Evolutionary conservation across 768 basidiomycete genomes (phyloP).

Genomic region (Calvatia gigantea): DNA sequence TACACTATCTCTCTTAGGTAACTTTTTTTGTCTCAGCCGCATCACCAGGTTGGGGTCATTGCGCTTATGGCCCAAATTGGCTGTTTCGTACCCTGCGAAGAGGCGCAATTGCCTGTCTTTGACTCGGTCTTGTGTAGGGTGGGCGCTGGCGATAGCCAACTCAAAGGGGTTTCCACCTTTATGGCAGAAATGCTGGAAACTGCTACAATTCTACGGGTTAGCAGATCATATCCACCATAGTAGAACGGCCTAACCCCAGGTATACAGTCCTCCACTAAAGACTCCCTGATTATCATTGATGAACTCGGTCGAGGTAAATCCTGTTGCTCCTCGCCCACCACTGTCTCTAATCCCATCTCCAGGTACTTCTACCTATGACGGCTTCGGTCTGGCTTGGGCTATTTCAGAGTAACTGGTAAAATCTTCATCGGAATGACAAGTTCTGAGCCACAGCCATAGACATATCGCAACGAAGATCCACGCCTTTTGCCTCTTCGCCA

Average conservation of each 20-base stretch:
- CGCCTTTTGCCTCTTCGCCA: slow-evolving; percentile 94
- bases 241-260: not conserved
- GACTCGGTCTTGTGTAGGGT: slow-evolving; percentile 95
- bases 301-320: slow-evolving; percentile 82
- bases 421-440: not conserved
- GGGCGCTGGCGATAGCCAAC: slow-evolving; percentile 95
- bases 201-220: slow-evolving; percentile 85
- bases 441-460: slow-evolving; percentile 36
- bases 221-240: slow-evolving; percentile 18
- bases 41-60: slow-evolving; percentile 77
- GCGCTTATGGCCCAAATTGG: slow-evolving; percentile 95
- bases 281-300: slow-evolving; percentile 96
- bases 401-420: slow-evolving; percentile 79
- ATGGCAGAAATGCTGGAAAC: slow-evolving; percentile 99
- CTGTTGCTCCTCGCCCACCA: not conserved
- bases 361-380: slow-evolving; percentile 97
- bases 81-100: slow-evolving; percentile 90
- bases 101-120: slow-evolving; percentile 86
- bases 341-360: not conserved
- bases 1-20: slow-evolving; percentile 19
- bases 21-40: not conserved
- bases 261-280: slow-evolving; percentile 78
- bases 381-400: slow-evolving; percentile 97
- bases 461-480: slow-evolving; percentile 91
- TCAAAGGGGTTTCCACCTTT: slow-evolving; percentile 97